Percentiles rank a stretch among this genome's conserved stretches.
phyloP scores from a whole-genome alignment of 129 eudicot species.

The Flaveria robusta region DNA sequence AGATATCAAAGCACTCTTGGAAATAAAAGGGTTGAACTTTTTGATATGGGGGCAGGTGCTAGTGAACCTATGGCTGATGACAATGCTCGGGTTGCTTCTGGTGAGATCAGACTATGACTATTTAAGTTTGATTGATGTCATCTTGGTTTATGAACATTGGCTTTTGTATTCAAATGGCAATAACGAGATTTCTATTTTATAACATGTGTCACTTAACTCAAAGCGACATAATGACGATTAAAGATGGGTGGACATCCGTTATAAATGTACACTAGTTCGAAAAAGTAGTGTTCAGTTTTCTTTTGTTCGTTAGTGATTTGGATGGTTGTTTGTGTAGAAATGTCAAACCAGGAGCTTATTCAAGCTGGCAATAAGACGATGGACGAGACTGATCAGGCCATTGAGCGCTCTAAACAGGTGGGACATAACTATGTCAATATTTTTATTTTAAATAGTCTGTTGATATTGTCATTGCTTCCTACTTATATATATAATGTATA shows the following conservation, averaged over 20 bases:
- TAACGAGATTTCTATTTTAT: not conserved
- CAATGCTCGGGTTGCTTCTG: slow-evolving; percentile 84
- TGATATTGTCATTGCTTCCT: not conserved
- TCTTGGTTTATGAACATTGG: not conserved
- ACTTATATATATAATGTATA: slow-evolving; percentile 37
- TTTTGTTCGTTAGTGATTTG: slow-evolving; percentile 4
- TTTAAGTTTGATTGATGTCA: not conserved
- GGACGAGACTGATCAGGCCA: slow-evolving; percentile 99
- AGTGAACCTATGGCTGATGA: slow-evolving; percentile 90
- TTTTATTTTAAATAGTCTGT: not conserved
- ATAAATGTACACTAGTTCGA: not conserved
- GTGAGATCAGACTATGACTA: slow-evolving; percentile 39
- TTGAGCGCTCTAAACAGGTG: slow-evolving; percentile 96
- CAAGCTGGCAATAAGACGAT: slow-evolving; percentile 76
- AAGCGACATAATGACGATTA: not conserved
- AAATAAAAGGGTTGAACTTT: slow-evolving; percentile 91
- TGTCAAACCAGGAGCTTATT: slow-evolving; percentile 94
- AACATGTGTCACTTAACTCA: not conserved
- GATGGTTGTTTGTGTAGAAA: slow-evolving; percentile 47
- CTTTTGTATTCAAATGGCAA: not conserved
- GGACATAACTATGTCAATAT: not conserved
- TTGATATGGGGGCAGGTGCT: slow-evolving; percentile 89
- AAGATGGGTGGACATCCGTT: not conserved
- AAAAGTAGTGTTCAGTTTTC: not conserved
- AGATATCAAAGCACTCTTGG: slow-evolving; percentile 95